Conservation (phyloP, 2,329 filamentous ascomycete genomes). For the Periconia sp. region DNA sequence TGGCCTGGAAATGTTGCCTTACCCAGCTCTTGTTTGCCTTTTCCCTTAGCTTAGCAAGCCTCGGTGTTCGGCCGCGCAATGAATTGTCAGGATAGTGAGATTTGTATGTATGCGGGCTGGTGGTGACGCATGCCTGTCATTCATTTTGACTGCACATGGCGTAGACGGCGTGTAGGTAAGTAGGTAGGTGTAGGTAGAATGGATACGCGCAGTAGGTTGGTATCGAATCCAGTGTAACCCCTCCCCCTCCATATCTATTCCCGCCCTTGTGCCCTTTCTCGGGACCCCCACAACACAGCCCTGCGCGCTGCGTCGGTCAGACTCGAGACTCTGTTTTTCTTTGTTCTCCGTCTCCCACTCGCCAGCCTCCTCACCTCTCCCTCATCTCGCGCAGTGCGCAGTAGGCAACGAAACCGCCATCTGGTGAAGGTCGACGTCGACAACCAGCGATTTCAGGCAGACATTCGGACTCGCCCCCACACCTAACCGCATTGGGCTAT, state of each 20-base stretch:
- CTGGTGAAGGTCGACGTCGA: too few species aligned
- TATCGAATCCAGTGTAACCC: not conserved
- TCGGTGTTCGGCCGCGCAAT: not conserved
- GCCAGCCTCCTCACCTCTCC: constrained; percentile 6
- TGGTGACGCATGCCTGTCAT: not conserved
- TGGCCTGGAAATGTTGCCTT: not conserved
- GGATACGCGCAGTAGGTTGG: too few species aligned
- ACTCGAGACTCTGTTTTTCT: constrained; percentile 1
- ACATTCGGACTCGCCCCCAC: constrained; percentile 22
- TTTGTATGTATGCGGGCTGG: too few species aligned
- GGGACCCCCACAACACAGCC: not conserved
- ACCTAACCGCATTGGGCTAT: constrained; percentile 18
- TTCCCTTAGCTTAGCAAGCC: not conserved
- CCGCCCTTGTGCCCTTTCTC: constrained; percentile 3
- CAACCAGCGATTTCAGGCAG: constrained; percentile 14
- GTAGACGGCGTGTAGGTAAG: too few species aligned
- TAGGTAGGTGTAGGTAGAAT: too few species aligned
- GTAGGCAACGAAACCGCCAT: not conserved
- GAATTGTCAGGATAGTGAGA: too few species aligned
- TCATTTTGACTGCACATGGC: not conserved
- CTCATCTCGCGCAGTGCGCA: not conserved
- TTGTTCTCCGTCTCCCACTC: not conserved
- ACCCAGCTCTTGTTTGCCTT: not conserved
- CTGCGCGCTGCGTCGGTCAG: constrained; percentile 8
- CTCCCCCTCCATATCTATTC: not conserved